Evolutionary conservation across 2,329 filamentous ascomycete genomes (phyloP).

Genomic region (Fusarium austroafricanum): DNA sequence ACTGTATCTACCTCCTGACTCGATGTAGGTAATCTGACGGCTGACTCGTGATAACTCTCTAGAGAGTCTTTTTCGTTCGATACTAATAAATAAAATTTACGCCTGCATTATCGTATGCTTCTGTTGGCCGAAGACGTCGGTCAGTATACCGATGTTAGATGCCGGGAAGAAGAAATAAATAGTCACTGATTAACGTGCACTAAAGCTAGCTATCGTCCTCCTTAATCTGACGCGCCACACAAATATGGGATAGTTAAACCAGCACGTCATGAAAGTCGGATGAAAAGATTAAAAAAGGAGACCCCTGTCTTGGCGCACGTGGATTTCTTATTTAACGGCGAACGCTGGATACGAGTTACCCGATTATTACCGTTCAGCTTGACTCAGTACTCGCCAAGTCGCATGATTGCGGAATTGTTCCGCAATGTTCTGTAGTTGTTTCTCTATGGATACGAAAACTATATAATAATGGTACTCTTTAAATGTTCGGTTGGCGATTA

Average conservation of each 20-base stretch:
- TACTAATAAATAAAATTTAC: too few relatives aligned
- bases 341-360: neutral
- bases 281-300: neutral
- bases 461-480: neutral
- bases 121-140: too few relatives aligned
- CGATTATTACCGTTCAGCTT: neutral
- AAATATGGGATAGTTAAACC: too few relatives aligned
- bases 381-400: neutral
- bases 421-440: neutral
- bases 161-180: too few relatives aligned
- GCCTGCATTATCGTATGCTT: too few relatives aligned
- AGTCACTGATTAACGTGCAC: neutral
- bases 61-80: too few relatives aligned
- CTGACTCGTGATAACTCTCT: too few relatives aligned
- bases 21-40: too few relatives aligned
- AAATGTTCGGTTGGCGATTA: too few relatives aligned
- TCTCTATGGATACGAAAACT: neutral
- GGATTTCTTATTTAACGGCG: neutral
- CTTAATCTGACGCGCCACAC: neutral
- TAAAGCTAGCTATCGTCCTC: neutral
- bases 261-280: neutral
- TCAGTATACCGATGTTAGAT: too few relatives aligned
- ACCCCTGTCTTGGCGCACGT: neutral
- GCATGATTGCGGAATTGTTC: neutral
- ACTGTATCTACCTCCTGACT: too few relatives aligned